Evolutionary conservation across 176 grass and related monocot genomes (phyloP).

Genomic region (Cymbopogon citratus): DNA sequence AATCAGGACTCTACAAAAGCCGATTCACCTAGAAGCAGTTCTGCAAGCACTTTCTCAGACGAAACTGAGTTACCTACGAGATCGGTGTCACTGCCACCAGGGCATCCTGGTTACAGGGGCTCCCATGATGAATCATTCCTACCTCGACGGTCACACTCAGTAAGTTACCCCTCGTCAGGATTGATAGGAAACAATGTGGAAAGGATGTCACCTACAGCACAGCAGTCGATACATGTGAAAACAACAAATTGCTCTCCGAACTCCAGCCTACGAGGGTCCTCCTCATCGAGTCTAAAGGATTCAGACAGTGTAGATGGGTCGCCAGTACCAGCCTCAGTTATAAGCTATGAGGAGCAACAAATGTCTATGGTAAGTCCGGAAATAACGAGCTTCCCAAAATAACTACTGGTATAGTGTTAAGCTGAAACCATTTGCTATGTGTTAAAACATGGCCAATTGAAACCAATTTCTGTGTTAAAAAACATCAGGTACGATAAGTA

Average conservation of each 20-base stretch:
- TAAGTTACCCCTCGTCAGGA: conserved; percentile 12
- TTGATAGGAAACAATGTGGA: neutral
- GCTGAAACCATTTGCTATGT: neutral
- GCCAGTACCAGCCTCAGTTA: conserved; percentile 14
- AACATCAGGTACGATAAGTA: too few relatives aligned
- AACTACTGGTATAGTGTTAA: neutral
- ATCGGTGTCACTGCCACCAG: conserved; percentile 41
- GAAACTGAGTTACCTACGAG: conserved; percentile 14
- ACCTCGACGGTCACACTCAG: conserved; percentile 27
- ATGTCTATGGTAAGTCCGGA: conserved; percentile 28
- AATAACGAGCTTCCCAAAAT: neutral
- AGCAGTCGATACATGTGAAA: neutral
- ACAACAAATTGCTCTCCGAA: conserved; percentile 14
- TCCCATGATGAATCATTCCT: conserved; percentile 7
- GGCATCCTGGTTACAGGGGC: conserved; percentile 15
- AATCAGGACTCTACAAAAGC: neutral
- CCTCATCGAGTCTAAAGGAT: conserved; percentile 9
- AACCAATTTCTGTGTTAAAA: neutral
- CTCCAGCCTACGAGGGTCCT: conserved; percentile 16
- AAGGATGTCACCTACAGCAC: neutral
- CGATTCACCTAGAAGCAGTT: conserved; percentile 42
- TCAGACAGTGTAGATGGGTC: conserved; percentile 25
- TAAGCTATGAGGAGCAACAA: conserved; percentile 21
- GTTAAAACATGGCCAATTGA: neutral
- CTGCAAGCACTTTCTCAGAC: conserved; percentile 22